Evolutionary conservation across 176 grass and related monocot genomes (phyloP), one percentile per base, ranked within the genome.

Genomic region (Hsuehochloa calcarea): DNA sequence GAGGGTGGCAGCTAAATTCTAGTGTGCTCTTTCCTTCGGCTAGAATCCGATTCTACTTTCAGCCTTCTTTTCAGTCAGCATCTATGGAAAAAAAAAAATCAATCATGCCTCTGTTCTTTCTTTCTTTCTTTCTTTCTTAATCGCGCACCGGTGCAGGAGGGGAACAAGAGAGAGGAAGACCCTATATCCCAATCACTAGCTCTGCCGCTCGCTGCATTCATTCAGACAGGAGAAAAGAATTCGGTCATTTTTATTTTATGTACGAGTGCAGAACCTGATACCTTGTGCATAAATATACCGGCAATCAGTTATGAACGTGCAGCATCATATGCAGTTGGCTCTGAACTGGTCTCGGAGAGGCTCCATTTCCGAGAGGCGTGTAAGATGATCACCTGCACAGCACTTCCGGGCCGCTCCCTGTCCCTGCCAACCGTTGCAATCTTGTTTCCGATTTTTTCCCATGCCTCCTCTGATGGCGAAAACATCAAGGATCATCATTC

Each of bases 21-120:
- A 14, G 37, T 22, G n/a, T n/a, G 12, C 5, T 16, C 11, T 60
- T 56, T 50, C 56, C 58, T 25, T 3, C 0, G 19, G 17, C 22
- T 16, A 60, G 52, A 51, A 84, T 65, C 70, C 26, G 70, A 52
- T 84, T 84, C 81, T 17, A 19, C 56, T 65, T 61, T 22, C 62
- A 80, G 25, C 12, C n/a, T 60, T 25, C n/a, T 25, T 60, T 60
- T 11, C 56, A 11, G 56, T 25, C 56, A 25, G 56, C n/a, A 60
- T 60, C 56, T 60, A 34, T 34, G 31, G 1, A 11, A 22, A 68
- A n/a, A 68, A 68, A n/a, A n/a, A n/a, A n/a, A n/a, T 19, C 9
- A 22, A 19, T 38, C 19, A 56, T 9, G 19, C 6, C 52, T 22
- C 2, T 9, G 1, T 20, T 54, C 52, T 55, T 22, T 0, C n/a